Percentiles rank a stretch among this genome's conserved stretches.
Conservation (phyloP, 1,284 basidiomycete genomes). For the Malassezia sympodialis region DNA sequence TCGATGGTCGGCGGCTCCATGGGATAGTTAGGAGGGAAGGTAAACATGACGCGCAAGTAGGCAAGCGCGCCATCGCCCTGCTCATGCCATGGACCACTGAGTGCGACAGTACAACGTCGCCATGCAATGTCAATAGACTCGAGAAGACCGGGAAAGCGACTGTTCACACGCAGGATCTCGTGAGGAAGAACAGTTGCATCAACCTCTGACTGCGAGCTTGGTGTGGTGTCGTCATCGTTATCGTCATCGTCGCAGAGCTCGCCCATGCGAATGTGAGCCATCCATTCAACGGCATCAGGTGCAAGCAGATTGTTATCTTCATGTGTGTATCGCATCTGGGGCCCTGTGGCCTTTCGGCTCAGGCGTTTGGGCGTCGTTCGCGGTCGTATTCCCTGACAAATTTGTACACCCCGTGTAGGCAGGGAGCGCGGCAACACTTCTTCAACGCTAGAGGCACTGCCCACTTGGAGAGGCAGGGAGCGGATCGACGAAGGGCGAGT, state of each 20-base stretch:
- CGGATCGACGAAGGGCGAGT: background rate
- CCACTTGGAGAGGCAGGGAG: background rate
- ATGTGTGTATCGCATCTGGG: conserved; percentile 14
- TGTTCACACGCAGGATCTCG: conserved; percentile 33
- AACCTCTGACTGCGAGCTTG: background rate
- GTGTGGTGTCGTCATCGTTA: background rate
- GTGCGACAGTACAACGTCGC: conserved; percentile 29
- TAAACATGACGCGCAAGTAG: conserved; percentile 36
- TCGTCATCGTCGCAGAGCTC: background rate
- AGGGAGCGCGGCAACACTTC: background rate
- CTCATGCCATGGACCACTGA: conserved; percentile 44
- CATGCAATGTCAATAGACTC: conserved; percentile 37
- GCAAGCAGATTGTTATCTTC: background rate
- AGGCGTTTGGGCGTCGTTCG: background rate
- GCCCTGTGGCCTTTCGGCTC: background rate
- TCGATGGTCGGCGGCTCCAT: conserved; percentile 30
- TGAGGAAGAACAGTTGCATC: conserved; percentile 19
- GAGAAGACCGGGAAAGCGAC: conserved; percentile 27
- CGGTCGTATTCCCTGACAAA: background rate
- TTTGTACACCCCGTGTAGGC: background rate
- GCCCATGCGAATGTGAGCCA: conserved; percentile 4
- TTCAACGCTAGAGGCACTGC: background rate
- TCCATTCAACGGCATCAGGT: background rate
- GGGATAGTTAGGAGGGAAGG: conserved; percentile 36
- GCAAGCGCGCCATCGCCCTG: conserved; percentile 19